phyloP scores from a whole-genome alignment of 2,329 filamentous ascomycete genomes.

The Scedosporium boydii region DNA sequence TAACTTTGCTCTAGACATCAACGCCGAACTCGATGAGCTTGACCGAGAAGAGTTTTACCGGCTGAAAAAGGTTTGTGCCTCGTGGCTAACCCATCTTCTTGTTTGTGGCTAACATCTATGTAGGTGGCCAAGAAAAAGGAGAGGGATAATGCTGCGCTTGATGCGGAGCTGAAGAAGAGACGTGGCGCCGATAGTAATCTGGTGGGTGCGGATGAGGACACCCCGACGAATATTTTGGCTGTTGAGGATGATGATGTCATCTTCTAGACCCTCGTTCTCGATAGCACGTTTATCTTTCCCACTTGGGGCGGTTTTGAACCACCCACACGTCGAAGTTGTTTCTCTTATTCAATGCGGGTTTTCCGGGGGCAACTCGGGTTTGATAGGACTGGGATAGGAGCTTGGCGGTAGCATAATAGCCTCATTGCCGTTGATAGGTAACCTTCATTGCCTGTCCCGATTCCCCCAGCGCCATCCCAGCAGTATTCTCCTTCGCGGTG shows the following conservation, averaged over 20 bases:
- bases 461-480: slow-evolving; percentile 67
- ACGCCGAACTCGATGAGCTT: slow-evolving; percentile 93
- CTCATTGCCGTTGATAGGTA: slow-evolving; percentile 84
- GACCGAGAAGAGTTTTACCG: slow-evolving; percentile 98
- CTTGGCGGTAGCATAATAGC: not conserved
- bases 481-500: slow-evolving; percentile 85
- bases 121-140: slow-evolving; percentile 74
- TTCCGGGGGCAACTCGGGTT: too few relatives aligned
- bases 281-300: not conserved
- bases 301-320: too few relatives aligned
- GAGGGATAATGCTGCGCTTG: slow-evolving; percentile 60
- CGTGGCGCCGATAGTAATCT: slow-evolving; percentile 40
- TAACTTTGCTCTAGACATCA: slow-evolving; percentile 60
- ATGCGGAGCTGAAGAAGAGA: slow-evolving; percentile 68
- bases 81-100: not conserved
- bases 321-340: too few relatives aligned
- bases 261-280: slow-evolving; percentile 41
- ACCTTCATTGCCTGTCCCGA: slow-evolving; percentile 69
- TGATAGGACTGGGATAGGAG: too few relatives aligned
- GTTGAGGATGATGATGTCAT: slow-evolving; percentile 81
- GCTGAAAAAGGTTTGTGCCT: slow-evolving; percentile 62
- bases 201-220: slow-evolving; percentile 24
- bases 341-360: too few relatives aligned
- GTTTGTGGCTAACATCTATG: not conserved
- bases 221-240: slow-evolving; percentile 56